These are phyloP conservation scores for Mycena rebaudengoi DNA, from an alignment of 768 basidiomycete species.

Conservation along the genomic window DNA sequence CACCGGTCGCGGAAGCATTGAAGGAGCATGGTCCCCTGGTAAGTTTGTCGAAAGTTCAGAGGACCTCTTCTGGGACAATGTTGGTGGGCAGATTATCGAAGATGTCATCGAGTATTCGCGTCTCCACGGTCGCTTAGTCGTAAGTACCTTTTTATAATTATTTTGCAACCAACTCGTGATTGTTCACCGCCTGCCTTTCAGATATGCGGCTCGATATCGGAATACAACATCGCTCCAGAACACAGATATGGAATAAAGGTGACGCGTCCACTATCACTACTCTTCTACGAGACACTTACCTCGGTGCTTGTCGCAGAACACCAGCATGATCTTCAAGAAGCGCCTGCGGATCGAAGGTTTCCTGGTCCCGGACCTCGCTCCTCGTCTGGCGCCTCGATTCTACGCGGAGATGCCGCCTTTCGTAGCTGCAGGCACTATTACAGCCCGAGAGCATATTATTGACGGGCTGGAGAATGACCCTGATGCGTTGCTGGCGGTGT, in stretches of 20 bases:
- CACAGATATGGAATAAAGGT: conserved; percentile 29
- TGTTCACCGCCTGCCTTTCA: conserved; percentile 22
- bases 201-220: conserved; percentile 29
- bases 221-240: conserved; percentile 22
- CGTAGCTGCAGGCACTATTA: conserved; percentile 36
- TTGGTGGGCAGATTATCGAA: neutral
- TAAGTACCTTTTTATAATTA: conserved; percentile 1
- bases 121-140: neutral
- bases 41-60: neutral
- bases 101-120: neutral
- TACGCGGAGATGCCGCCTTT: conserved; percentile 35
- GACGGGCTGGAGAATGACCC: conserved; percentile 43
- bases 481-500: conserved; percentile 35
- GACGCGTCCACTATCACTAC: neutral
- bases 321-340: conserved; percentile 34
- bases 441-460: conserved; percentile 43
- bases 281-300: neutral
- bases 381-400: conserved; percentile 38
- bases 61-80: conserved; percentile 8
- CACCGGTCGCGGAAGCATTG: conserved; percentile 32
- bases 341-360: conserved; percentile 40
- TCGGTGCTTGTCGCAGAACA: no score
- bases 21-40: conserved; percentile 7
- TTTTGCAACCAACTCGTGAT: neutral
- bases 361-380: conserved; percentile 32